Percentiles rank a stretch among this genome's conserved stretches.
Evolutionary conservation across 2,329 filamentous ascomycete species (phyloP).

Genomic region (Lasiodiplodia gonubiensis): DNA sequence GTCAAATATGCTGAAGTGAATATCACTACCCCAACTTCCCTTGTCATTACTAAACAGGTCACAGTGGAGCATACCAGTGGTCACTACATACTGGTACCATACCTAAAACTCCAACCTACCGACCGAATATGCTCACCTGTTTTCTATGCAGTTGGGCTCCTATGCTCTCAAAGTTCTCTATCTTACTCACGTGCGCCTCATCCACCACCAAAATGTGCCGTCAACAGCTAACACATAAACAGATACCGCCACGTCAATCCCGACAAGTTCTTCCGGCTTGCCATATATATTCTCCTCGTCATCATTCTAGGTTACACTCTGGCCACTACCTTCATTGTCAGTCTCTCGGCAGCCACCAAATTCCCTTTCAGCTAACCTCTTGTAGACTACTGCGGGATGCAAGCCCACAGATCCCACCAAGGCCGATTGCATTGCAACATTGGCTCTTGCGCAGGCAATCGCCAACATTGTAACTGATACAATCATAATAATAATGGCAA

Average conservation of each 20-base stretch:
- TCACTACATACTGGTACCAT: constrained; percentile 4
- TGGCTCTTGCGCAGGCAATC: constrained; percentile 5
- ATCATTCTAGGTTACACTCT: constrained; percentile 4
- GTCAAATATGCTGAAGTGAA: constrained; percentile 5
- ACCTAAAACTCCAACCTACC: background rate
- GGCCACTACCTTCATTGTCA: background rate
- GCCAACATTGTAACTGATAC: constrained; percentile 1
- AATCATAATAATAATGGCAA: constrained; percentile 1
- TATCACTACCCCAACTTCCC: background rate
- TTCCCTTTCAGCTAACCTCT: background rate
- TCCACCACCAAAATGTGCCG: background rate
- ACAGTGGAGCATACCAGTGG: constrained; percentile 9
- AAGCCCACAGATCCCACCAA: constrained; percentile 9
- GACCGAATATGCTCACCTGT: background rate
- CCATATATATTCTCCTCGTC: constrained; percentile 3
- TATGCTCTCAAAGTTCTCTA: constrained; percentile 9
- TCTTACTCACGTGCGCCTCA: background rate
- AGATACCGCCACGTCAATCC: constrained; percentile 8
- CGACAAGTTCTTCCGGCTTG: constrained; percentile 8
- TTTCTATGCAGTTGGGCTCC: background rate
- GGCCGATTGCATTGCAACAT: constrained; percentile 1
- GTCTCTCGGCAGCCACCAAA: background rate
- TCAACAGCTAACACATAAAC: background rate
- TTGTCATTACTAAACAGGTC: background rate
- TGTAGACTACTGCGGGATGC: constrained; percentile 13